These are phyloP conservation scores for Monosporascus ibericus DNA, from an alignment of 2,329 filamentous ascomycete species.

Conservation along the genomic window DNA sequence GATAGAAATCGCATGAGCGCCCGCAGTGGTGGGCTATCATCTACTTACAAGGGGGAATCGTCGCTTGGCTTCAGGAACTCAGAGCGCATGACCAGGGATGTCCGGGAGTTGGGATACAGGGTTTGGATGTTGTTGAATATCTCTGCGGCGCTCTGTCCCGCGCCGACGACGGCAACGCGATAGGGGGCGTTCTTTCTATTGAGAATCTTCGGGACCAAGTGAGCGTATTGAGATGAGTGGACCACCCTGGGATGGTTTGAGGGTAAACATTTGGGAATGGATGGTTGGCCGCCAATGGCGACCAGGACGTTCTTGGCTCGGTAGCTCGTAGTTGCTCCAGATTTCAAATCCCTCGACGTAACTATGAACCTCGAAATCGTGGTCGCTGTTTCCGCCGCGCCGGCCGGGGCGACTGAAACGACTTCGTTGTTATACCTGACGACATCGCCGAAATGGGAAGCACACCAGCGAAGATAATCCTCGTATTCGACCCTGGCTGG, in stretches of 20 bases:
- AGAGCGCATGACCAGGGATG: slow-evolving; percentile 73
- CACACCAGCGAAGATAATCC: slow-evolving; percentile 93
- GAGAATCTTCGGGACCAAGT: slow-evolving; percentile 55
- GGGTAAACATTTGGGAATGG: slow-evolving; percentile 65
- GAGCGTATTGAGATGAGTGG: slow-evolving; percentile 83
- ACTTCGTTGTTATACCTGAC: slow-evolving; percentile 78
- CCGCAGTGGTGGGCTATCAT: not conserved
- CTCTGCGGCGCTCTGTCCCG: slow-evolving; percentile 89
- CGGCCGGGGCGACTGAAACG: slow-evolving; percentile 59
- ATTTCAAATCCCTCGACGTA: slow-evolving; percentile 54
- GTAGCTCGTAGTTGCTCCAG: slow-evolving; percentile 46
- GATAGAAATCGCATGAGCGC: not conserved
- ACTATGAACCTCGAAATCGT: slow-evolving; percentile 62
- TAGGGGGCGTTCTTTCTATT: slow-evolving; percentile 51
- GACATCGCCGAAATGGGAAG: slow-evolving; percentile 65
- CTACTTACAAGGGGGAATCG: slow-evolving; percentile 84
- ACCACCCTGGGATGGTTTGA: slow-evolving; percentile 66
- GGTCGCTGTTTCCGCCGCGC: slow-evolving; percentile 35
- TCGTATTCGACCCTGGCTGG: slow-evolving; percentile 86
- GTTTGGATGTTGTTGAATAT: slow-evolving; percentile 86
- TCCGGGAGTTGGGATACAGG: slow-evolving; percentile 75
- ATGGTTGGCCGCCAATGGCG: slow-evolving; percentile 55
- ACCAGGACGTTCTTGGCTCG: slow-evolving; percentile 60
- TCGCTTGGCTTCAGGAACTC: slow-evolving; percentile 85
- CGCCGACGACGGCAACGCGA: slow-evolving; percentile 78